Evolutionary conservation across 805 yeast genomes (phyloP).

Genomic region (Yarrowia sp.): DNA sequence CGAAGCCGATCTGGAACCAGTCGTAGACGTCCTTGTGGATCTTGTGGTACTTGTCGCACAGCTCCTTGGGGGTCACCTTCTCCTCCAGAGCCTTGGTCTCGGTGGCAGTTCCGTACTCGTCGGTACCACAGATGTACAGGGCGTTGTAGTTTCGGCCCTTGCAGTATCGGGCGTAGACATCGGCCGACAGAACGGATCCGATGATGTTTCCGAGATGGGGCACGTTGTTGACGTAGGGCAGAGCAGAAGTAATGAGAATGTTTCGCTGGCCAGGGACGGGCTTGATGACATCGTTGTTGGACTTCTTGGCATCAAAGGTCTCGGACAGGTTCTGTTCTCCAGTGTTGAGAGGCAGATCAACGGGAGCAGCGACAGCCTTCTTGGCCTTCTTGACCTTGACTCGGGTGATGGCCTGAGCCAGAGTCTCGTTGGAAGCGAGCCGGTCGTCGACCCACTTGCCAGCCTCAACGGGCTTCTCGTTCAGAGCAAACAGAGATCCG

Average conservation of each 20-base stretch:
- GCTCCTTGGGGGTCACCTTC: conserved; percentile 81
- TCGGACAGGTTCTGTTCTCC: conserved; percentile 50
- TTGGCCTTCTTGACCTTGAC: conserved; percentile 47
- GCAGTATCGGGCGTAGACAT: conserved; percentile 87
- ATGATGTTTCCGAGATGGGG: conserved; percentile 98
- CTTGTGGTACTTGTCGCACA: conserved; percentile 88
- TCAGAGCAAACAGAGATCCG: conserved; percentile 55
- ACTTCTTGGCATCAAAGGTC: conserved; percentile 39
- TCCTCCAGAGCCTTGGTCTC: conserved; percentile 98
- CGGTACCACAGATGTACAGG: conserved; percentile 93
- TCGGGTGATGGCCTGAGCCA: conserved; percentile 38
- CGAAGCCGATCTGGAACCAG: conserved; percentile 96
- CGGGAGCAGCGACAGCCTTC: conserved; percentile 51
- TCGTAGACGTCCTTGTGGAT: conserved; percentile 90
- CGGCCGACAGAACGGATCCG: conserved; percentile 94
- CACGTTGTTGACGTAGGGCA: conserved; percentile 97
- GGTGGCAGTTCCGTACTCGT: conserved; percentile 99
- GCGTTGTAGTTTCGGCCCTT: conserved; percentile 89
- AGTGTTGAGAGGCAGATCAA: conserved; percentile 52
- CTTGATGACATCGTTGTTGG: conserved; percentile 52
- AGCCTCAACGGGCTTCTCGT: conserved; percentile 47
- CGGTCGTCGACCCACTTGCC: conserved; percentile 40
- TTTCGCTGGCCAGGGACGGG: conserved; percentile 81
- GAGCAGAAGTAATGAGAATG: conserved; percentile 89
- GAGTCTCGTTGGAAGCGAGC: conserved; percentile 28